phyloP scores from a whole-genome alignment of 495 filamentous ascomycete genomes.

The Collariella sp. region DNA sequence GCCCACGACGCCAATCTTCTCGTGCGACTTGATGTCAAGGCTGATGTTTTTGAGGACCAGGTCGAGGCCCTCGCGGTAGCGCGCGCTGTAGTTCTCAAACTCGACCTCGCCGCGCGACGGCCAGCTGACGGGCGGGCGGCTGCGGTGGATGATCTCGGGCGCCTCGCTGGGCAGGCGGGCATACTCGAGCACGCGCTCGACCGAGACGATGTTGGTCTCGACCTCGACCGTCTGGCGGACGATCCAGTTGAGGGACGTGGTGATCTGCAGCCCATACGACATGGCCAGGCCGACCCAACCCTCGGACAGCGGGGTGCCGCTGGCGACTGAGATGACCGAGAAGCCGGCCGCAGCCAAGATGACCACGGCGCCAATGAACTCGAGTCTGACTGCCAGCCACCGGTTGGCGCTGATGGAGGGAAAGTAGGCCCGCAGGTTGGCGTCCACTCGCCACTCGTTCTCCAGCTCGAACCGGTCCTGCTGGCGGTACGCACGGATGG shows the following conservation, averaged over 20 bases:
- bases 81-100: conserved; percentile 87
- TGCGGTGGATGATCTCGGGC: conserved; percentile 83
- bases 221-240: conserved; percentile 98
- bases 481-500: conserved; percentile 94
- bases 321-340: conserved; percentile 70
- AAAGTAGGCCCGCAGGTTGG: conserved; percentile 91
- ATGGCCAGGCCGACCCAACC: conserved; percentile 90
- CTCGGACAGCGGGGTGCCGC: conserved; percentile 54
- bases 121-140: conserved; percentile 83
- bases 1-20: conserved; percentile 97
- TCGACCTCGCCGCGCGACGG: conserved; percentile 82
- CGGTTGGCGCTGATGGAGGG: conserved; percentile 92
- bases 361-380: conserved; percentile 93
- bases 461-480: conserved; percentile 79
- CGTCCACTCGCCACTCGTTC: conserved; percentile 97
- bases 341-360: conserved; percentile 83
- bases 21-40: conserved; percentile 83
- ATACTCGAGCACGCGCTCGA: conserved; percentile 96
- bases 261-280: conserved; percentile 96
- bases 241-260: conserved; percentile 98
- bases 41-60: conserved; percentile 88
- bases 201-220: conserved; percentile 98
- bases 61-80: conserved; percentile 82
- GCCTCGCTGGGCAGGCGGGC: conserved; percentile 89
- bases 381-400: conserved; percentile 91